Evolutionary conservation across 257 asterid species (phyloP).

Genomic region (Primulina tabacum): DNA sequence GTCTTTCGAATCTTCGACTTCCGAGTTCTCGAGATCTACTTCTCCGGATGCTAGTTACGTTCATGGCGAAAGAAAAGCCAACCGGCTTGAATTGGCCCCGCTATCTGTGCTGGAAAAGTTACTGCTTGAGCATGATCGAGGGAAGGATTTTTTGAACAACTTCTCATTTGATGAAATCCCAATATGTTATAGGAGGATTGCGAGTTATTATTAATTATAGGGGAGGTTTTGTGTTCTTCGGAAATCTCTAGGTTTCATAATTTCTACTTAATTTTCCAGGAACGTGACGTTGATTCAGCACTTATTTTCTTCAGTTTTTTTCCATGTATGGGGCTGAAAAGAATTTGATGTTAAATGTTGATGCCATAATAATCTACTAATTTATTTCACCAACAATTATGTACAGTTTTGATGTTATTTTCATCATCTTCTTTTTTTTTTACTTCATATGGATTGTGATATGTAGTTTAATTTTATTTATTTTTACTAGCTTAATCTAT

Average conservation of each 20-base stretch:
- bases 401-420: too few species aligned
- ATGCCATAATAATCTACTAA: too few species aligned
- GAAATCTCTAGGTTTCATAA: neutral
- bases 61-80: conserved; percentile 43
- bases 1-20: conserved; percentile 42
- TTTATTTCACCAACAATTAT: too few species aligned
- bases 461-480: too few species aligned
- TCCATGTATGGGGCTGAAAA: too few species aligned
- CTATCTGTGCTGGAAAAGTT: conserved; percentile 64
- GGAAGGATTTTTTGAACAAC: conserved; percentile 43
- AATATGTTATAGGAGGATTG: conserved; percentile 37
- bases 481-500: too few species aligned
- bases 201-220: neutral
- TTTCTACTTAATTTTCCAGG: neutral
- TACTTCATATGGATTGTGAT: too few species aligned
- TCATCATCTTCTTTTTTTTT: too few species aligned
- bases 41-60: conserved; percentile 41
- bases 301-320: neutral
- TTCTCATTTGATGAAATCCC: conserved; percentile 45
- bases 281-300: neutral
- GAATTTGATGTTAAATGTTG: too few species aligned
- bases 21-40: conserved; percentile 48
- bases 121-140: conserved; percentile 53
- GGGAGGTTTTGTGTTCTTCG: neutral
- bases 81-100: conserved; percentile 31